Evolutionary conservation across 2,329 filamentous ascomycete genomes (phyloP).

Genomic region (Hypocreales sp.): DNA sequence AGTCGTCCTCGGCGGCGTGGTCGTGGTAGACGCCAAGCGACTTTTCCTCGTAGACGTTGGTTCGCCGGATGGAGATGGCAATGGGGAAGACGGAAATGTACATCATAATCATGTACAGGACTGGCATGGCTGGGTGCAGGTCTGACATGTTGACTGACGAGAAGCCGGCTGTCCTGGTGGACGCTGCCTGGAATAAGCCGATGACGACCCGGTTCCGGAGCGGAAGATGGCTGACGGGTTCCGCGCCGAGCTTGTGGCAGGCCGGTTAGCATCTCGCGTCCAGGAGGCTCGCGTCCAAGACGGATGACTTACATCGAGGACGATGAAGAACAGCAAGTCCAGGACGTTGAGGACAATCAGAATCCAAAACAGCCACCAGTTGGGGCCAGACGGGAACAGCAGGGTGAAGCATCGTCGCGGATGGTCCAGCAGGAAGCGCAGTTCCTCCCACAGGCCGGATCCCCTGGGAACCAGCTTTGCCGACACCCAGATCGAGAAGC

Average conservation of each 20-base stretch:
- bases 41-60: conserved; percentile 92
- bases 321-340: conserved; percentile 81
- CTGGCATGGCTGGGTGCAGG: conserved; percentile 81
- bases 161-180: conserved; percentile 85
- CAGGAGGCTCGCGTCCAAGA: too few species aligned
- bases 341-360: conserved; percentile 67
- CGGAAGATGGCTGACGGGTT: conserved; percentile 51
- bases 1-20: conserved; percentile 28
- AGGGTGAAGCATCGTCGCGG: conserved; percentile 92
- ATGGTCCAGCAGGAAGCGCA: conserved; percentile 83
- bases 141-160: conserved; percentile 61
- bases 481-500: conserved; percentile 76
- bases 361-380: conserved; percentile 91
- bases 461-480: conserved; percentile 49
- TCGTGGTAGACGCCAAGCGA: conserved; percentile 58
- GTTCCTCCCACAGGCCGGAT: conserved; percentile 72
- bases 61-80: conserved; percentile 83
- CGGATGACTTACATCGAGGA: conserved; percentile 58
- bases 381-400: conserved; percentile 76
- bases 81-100: conserved; percentile 97
- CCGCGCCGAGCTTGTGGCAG: conserved; percentile 46
- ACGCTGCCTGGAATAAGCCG: conserved; percentile 78
- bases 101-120: conserved; percentile 97
- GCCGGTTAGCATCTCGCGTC: conserved; percentile 8
- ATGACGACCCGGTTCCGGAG: conserved; percentile 65